A percentile compares a stretch with the other conserved stretches of the same genome.
phyloP scores from a whole-genome alignment of 2,329 filamentous ascomycete species.

The Colletotrichum musicola region DNA sequence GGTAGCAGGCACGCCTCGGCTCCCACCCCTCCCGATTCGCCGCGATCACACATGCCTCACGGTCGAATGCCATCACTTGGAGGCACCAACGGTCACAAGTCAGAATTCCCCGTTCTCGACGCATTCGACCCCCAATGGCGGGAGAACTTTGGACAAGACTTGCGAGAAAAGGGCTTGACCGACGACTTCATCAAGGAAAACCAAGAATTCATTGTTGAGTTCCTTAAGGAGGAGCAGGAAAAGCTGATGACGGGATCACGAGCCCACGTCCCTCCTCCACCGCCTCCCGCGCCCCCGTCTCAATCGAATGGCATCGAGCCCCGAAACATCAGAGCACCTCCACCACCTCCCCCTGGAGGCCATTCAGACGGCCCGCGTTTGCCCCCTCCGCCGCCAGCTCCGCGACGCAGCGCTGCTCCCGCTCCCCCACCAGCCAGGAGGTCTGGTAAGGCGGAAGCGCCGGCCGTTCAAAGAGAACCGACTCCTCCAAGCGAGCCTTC shows the following conservation, averaged over 20 bases:
- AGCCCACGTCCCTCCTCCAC: constrained; percentile 41
- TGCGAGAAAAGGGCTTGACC: constrained; percentile 72
- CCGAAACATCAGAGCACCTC: constrained; percentile 50
- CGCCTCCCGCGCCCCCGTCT: constrained; percentile 44
- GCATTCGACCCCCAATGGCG: constrained; percentile 75
- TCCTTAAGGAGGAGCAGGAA: constrained; percentile 69
- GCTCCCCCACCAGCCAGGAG: constrained; percentile 72
- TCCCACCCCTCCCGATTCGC: constrained; percentile 69
- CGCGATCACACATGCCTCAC: constrained; percentile 56
- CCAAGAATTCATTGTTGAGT: constrained; percentile 76
- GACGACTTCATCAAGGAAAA: constrained; percentile 77
- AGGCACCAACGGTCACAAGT: constrained; percentile 61
- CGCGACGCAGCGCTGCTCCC: constrained; percentile 60
- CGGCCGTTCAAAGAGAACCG: constrained; percentile 54
- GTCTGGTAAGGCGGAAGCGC: constrained; percentile 63
- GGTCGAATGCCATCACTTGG: constrained; percentile 56
- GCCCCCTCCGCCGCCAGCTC: constrained; percentile 56
- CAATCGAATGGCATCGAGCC: constrained; percentile 50
- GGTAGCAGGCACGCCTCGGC: constrained; percentile 70
- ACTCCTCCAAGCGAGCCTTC: constrained; percentile 78
- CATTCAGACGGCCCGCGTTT: constrained; percentile 45
- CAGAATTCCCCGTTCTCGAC: constrained; percentile 73
- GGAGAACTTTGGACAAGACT: constrained; percentile 74
- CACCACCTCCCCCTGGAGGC: constrained; percentile 48
- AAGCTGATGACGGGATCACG: constrained; percentile 47